Evolutionary conservation across 345 rosid genomes (phyloP).

Genomic region (Lepidium sativum): DNA sequence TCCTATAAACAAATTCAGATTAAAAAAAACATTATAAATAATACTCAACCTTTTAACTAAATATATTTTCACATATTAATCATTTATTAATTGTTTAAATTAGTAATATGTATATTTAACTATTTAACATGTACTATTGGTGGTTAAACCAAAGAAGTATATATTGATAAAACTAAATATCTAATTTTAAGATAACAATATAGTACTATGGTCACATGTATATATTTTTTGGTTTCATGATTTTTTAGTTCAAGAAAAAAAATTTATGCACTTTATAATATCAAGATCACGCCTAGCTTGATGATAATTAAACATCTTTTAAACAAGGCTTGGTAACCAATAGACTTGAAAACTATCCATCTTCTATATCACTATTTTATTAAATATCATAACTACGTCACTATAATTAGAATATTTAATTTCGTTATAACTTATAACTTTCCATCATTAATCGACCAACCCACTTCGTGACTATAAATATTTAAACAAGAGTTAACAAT

Average conservation of each 20-base stretch:
- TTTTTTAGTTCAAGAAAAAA: neutral
- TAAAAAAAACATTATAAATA: no score
- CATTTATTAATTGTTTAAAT: neutral
- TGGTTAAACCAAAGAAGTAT: neutral
- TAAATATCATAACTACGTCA: neutral
- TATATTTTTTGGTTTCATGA: neutral
- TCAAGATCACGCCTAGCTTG: neutral
- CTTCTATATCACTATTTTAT: neutral
- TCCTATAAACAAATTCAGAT: no score
- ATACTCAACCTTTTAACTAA: no score
- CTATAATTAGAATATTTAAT: neutral
- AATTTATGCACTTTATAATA: neutral
- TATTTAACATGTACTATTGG: neutral
- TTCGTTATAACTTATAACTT: conserved; percentile 5
- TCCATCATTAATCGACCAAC: conserved; percentile 16
- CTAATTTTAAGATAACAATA: neutral
- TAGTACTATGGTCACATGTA: neutral
- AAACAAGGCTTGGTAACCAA: conserved; percentile 5
- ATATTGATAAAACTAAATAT: neutral
- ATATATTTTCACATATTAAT: no score
- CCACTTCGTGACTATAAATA: conserved; percentile 12
- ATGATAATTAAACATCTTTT: neutral
- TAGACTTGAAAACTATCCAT: neutral
- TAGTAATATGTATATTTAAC: neutral
- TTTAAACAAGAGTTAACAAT: neutral